phyloP scores from a whole-genome alignment of 495 filamentous ascomycete species.

The Penicillium lagena region DNA sequence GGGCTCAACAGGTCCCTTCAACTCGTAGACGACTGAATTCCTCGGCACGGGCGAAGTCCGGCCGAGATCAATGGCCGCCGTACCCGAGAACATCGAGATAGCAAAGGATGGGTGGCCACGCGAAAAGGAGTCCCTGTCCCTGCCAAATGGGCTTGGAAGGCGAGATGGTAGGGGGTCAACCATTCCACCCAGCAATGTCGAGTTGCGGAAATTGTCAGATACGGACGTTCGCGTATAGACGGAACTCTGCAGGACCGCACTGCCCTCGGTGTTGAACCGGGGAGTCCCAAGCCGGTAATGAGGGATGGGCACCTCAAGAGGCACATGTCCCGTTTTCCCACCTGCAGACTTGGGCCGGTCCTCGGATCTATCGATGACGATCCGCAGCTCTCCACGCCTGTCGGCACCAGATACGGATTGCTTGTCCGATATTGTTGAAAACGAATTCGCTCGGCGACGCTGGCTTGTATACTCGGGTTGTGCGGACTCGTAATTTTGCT shows the following conservation, averaged over 20 bases:
- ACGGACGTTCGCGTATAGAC: slow-evolving; percentile 47
- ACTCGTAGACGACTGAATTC: slow-evolving; percentile 36
- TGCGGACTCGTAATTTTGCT: slow-evolving; percentile 22
- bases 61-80: slow-evolving; percentile 33
- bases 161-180: slow-evolving; percentile 14
- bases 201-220: slow-evolving; percentile 48
- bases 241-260: slow-evolving; percentile 74
- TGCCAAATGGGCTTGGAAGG: slow-evolving; percentile 12
- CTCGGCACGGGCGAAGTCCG: slow-evolving; percentile 22
- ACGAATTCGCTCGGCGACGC: slow-evolving; percentile 53
- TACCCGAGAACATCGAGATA: slow-evolving; percentile 42
- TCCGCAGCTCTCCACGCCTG: slow-evolving; percentile 60
- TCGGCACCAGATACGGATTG: slow-evolving; percentile 25
- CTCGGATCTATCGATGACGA: slow-evolving; percentile 76
- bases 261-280: slow-evolving; percentile 72
- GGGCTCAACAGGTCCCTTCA: slow-evolving; percentile 42
- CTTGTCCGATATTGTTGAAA: slow-evolving; percentile 55
- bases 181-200: slow-evolving; percentile 29
- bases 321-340: slow-evolving; percentile 42
- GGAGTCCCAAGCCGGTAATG: slow-evolving; percentile 81
- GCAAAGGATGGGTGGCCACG: slow-evolving; percentile 29
- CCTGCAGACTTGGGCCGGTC: slow-evolving; percentile 63
- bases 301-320: slow-evolving; percentile 76
- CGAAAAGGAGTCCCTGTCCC: slow-evolving; percentile 20
- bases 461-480: slow-evolving; percentile 16